These are phyloP conservation scores for Nannochloropsis gaditana DNA, from an alignment of 108 stramenopile species.

Conservation along the genomic window DNA sequence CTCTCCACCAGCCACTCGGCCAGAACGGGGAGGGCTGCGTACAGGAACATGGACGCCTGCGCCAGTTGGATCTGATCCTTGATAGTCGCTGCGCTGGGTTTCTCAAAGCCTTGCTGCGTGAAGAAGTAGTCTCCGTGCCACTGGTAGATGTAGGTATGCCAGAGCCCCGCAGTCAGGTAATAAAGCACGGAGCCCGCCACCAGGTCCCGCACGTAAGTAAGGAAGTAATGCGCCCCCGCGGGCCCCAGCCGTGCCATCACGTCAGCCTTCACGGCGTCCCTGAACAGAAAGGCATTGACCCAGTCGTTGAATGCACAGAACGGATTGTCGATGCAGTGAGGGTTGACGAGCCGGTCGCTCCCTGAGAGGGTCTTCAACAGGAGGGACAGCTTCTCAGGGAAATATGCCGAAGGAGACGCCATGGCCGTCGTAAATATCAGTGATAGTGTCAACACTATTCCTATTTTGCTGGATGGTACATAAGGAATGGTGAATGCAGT, in stretches of 20 bases:
- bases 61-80: conserved; percentile 70
- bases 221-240: conserved; percentile 35
- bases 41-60: conserved; percentile 62
- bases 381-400: background rate
- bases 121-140: background rate
- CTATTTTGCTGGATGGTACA: no score
- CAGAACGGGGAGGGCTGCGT: conserved; percentile 67
- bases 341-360: background rate
- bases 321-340: background rate
- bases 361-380: background rate
- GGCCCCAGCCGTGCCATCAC: conserved; percentile 25
- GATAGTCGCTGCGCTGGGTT: conserved; percentile 55
- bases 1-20: conserved; percentile 71
- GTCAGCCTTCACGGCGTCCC: background rate
- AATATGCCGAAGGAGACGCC: background rate
- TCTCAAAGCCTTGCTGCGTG: background rate
- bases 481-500: no score
- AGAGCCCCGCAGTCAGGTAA: conserved; percentile 33
- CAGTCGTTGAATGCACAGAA: conserved; percentile 10
- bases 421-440: no score
- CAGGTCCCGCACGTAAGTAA: conserved; percentile 47
- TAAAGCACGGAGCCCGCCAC: conserved; percentile 37
- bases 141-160: conserved; percentile 39
- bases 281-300: conserved; percentile 20
- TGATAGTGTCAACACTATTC: no score